Percentiles rank a stretch among this genome's conserved stretches.
phyloP scores from a whole-genome alignment of 2,329 filamentous ascomycete species.

The Fusarium albidum region DNA sequence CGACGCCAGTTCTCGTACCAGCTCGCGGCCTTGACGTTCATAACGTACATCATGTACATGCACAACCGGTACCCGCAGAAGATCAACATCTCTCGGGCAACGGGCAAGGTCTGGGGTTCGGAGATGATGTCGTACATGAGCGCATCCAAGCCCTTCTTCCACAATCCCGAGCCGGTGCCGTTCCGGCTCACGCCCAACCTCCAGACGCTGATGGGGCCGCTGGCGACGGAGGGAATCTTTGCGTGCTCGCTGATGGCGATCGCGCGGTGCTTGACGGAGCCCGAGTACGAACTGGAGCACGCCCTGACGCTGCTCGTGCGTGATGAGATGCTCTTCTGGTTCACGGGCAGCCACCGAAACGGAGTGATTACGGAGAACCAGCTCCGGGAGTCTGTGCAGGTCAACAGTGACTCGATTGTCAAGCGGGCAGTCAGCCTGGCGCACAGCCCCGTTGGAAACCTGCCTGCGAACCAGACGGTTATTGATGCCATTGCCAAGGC shows the following conservation, averaged over 20 bases:
- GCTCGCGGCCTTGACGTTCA: constrained; percentile 92
- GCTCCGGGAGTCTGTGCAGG: constrained; percentile 80
- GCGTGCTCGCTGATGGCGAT: constrained; percentile 97
- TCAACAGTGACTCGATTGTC: constrained; percentile 90
- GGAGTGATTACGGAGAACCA: constrained; percentile 64
- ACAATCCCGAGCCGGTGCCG: constrained; percentile 93
- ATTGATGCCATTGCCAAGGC: constrained; percentile 94
- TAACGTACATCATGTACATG: constrained; percentile 99
- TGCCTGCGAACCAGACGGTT: constrained; percentile 96
- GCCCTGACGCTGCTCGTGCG: constrained; percentile 93
- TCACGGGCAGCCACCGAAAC: constrained; percentile 76
- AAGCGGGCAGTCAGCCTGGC: constrained; percentile 89
- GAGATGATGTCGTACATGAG: constrained; percentile 94
- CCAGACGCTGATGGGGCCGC: constrained; percentile 93
- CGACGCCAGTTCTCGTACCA: constrained; percentile 96
- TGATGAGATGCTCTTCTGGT: constrained; percentile 98
- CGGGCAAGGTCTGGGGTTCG: constrained; percentile 94
- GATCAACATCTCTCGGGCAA: constrained; percentile 86
- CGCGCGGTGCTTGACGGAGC: constrained; percentile 90
- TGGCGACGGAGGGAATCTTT: constrained; percentile 96
- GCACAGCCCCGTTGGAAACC: constrained; percentile 76
- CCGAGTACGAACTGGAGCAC: constrained; percentile 90
- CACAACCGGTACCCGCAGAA: constrained; percentile 95
- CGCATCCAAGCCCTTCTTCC: constrained; percentile 83
- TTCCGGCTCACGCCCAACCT: constrained; percentile 98